Evolutionary conservation across 345 rosid species (phyloP).

Genomic region (Camelina sativa): DNA sequence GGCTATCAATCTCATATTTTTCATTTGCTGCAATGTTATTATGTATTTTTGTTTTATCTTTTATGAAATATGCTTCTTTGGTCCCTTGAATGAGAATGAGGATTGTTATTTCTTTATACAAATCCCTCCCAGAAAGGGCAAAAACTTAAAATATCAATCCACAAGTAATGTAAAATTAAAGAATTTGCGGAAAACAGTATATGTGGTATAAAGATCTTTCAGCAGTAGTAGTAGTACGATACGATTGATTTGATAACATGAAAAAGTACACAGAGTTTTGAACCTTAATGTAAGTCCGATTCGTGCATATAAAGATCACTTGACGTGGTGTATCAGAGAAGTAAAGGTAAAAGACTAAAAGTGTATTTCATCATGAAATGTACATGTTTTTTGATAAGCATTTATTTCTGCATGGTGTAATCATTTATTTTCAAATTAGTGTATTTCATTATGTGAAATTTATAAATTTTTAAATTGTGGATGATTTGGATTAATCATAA

Average conservation of each 20-base stretch:
- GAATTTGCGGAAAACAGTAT: background rate
- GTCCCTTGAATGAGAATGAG: conserved; percentile 22
- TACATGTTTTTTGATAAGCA: background rate
- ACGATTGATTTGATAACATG: background rate
- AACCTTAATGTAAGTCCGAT: background rate
- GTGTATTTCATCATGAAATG: too few species aligned
- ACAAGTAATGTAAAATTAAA: background rate
- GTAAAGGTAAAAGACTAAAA: background rate
- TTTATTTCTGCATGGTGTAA: background rate
- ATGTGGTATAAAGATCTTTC: background rate
- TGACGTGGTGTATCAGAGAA: background rate
- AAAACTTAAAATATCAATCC: background rate
- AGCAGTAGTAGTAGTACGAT: background rate
- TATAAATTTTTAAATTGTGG: too few species aligned
- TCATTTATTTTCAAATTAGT: too few species aligned
- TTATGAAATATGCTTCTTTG: conserved; percentile 28
- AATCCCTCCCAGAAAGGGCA: background rate
- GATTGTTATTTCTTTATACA: background rate
- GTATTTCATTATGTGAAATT: background rate
- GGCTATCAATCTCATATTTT: background rate
- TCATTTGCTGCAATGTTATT: conserved; percentile 23
- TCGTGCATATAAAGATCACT: background rate
- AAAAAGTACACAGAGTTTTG: background rate
- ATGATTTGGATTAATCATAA: too few species aligned
- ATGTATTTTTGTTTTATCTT: conserved; percentile 27